phyloP scores from a whole-genome alignment of 768 basidiomycete genomes.

The Paxillus involutus region DNA sequence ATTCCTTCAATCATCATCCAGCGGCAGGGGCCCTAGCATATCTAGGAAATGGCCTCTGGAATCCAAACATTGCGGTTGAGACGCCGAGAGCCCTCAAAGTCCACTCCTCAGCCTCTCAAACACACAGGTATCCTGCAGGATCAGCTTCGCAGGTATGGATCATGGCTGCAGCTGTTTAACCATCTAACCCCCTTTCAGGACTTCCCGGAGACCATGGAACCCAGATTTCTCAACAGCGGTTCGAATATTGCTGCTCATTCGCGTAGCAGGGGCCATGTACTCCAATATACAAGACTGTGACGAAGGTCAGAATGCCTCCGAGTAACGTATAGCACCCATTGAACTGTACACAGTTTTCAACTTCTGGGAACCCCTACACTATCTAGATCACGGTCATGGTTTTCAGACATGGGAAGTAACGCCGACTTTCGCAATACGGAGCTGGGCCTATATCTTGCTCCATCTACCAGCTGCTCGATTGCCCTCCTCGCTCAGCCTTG shows the following conservation, averaged over 20 bases:
- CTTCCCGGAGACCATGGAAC: constrained; percentile 78
- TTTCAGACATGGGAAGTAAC: constrained; percentile 99
- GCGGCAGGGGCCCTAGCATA: too few relatives aligned
- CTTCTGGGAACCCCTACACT: constrained; percentile 98
- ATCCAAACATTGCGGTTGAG: constrained; percentile 51
- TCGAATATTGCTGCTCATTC: constrained; percentile 77
- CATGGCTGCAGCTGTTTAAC: background rate
- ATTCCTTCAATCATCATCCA: background rate
- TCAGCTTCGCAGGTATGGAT: constrained; percentile 66
- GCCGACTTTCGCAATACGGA: constrained; percentile 86
- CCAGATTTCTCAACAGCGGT: constrained; percentile 85
- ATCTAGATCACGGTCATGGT: constrained; percentile 78
- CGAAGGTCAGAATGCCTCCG: constrained; percentile 63
- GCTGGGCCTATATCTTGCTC: constrained; percentile 89
- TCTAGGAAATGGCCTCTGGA: constrained; percentile 40
- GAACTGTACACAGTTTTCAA: constrained; percentile 75
- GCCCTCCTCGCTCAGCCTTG: constrained; percentile 54
- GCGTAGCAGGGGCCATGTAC: constrained; percentile 90
- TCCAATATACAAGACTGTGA: constrained; percentile 94
- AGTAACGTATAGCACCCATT: background rate
- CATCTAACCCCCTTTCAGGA: constrained; percentile 36
- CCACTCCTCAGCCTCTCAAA: constrained; percentile 32
- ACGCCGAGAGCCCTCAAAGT: constrained; percentile 35
- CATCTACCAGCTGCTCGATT: constrained; percentile 71
- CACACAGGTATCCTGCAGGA: constrained; percentile 79